Evolutionary conservation across 2,329 filamentous ascomycete genomes (phyloP), one percentile per base, ranked within the genome.

Genomic region (Claviceps sp.): DNA sequence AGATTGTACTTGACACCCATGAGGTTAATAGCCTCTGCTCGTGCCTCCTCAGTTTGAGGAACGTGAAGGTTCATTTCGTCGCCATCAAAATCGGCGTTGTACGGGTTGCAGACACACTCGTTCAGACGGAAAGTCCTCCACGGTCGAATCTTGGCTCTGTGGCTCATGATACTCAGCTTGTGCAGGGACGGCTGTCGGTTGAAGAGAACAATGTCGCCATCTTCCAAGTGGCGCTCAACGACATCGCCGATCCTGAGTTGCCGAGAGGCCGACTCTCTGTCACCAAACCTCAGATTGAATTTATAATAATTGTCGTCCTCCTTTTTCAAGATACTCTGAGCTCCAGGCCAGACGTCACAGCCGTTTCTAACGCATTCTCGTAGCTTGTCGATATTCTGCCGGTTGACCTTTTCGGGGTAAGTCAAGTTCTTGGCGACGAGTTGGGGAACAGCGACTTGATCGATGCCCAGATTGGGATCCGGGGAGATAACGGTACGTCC

Each of bases 1-100:
- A 98, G 69, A 65, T 98, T 98, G 73, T 97, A 83, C 70, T 96
- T 95, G 52, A 98, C 90, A 43, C 93, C 93, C 93, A 98, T 98
- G 47, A 98, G 72, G 58, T 91, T 89, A 61, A 94, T 94, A 0
- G 93, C 93, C 68, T 98, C 93, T 2, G 91, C 88, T 52, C 93
- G 80, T 11, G 93, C 91, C 68, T 98, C 93, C 70, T 98, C 93
- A 0, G 93, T 97, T 65, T 98, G 93, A 2, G 93, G 93, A 16
- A 98, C 90, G 68, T 98, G 93, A 47, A 98, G 71, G 61, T 98
- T 98, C 93, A 98, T 98, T 68, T 98, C 93, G 60, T 98, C 93
- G 54, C 93, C 93, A 61, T 98, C 93, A 59, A 98, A 98, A 78
- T 98, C 93, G 52, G 93, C 93, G 60, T 98, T 98, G 75, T 98